Base-by-base conservation (phyloP, 2,329 filamentous ascomycete species). In the Aspergillus terreus region DNA sequence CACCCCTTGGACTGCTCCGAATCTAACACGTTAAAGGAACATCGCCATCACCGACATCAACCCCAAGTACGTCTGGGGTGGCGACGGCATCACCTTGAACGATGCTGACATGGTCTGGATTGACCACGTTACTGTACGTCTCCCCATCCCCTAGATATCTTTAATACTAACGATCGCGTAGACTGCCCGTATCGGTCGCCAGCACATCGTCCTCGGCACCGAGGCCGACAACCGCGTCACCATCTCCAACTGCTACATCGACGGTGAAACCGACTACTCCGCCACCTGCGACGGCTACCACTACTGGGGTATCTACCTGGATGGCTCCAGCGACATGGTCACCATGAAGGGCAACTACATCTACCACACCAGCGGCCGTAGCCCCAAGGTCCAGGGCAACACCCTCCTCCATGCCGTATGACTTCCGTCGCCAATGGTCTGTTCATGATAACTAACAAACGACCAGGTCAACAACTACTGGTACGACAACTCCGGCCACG, bases 281-380 rank as follows among this genome's bases (percentile, higher is more conserved):
- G 77, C 82, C 5, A 80, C 76, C 46, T 84, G 82, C 67, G 72
- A 84, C 63, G 73, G 71, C 36, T 75, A 81, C 66, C 80, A 83
- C 69, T 83, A 84, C 76, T 84, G 82, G 81, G 76, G 70, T 33
- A 65, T 83, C 56, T 82, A 81, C 71, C 73, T 84, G 40, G 77
- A 75, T 40, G 82, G 82, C 14, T 74, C 74, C 49, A 75, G 69
- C 65, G 82, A 85, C 63, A 62, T 78, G 54, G 73, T 84, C 61
- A 84, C 82, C 56, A 61, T 84, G 64, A 80, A 82, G 73, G 74
- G 75, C 58, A 84, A 84, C 75, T 83, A 83, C 71, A 73, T 84
- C 64, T 78, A 82, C 75, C 73, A 82, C 67, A 78, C 77, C 46
- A 78, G 74, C 14, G 82, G 82, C 52, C 80, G 82, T 50, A 72